These are phyloP conservation scores for Diplocarpon rosae DNA, from an alignment of 2,329 filamentous ascomycete species.

Conservation along the genomic window DNA sequence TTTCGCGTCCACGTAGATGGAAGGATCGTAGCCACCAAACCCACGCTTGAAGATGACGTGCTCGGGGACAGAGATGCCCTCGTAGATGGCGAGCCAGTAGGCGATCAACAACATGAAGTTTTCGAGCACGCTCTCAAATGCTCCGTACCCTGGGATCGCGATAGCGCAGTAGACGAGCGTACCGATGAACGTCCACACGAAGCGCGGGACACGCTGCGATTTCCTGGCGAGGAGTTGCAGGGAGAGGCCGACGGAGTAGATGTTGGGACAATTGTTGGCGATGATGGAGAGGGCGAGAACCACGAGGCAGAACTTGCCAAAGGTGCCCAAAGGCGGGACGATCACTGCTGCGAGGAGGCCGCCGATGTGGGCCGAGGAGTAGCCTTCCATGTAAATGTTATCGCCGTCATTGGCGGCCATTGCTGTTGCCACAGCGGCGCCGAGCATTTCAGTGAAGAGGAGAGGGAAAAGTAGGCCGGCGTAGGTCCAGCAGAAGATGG, in stretches of 20 bases:
- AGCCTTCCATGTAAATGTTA: conserved; percentile 45
- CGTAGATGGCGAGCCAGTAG: conserved; percentile 69
- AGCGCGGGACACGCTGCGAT: conserved; percentile 52
- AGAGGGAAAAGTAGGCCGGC: conserved; percentile 59
- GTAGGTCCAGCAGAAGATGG: conserved; percentile 61
- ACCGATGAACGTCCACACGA: conserved; percentile 52
- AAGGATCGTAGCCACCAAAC: conserved; percentile 46
- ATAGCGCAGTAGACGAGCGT: conserved; percentile 57
- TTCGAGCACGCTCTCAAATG: conserved; percentile 53
- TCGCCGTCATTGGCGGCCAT: conserved; percentile 40
- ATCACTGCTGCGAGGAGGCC: conserved; percentile 57
- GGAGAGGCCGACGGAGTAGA: conserved; percentile 59
- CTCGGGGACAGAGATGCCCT: conserved; percentile 52
- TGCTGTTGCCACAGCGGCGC: conserved; percentile 58
- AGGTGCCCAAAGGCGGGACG: conserved; percentile 49
- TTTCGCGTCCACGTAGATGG: conserved; percentile 44
- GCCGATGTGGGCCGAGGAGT: conserved; percentile 46
- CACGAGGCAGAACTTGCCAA: conserved; percentile 62
- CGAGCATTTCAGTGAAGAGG: conserved; percentile 63
- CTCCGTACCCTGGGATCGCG: conserved; percentile 55
- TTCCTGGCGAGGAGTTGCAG: conserved; percentile 52
- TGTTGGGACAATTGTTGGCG: conserved; percentile 61
- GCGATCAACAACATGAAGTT: conserved; percentile 61
- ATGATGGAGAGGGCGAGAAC: conserved; percentile 56
- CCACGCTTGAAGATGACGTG: conserved; percentile 59